Evolutionary conservation across 495 filamentous ascomycete species (phyloP), one percentile per base, ranked within the genome.

Genomic region (Penicillium salamii): DNA sequence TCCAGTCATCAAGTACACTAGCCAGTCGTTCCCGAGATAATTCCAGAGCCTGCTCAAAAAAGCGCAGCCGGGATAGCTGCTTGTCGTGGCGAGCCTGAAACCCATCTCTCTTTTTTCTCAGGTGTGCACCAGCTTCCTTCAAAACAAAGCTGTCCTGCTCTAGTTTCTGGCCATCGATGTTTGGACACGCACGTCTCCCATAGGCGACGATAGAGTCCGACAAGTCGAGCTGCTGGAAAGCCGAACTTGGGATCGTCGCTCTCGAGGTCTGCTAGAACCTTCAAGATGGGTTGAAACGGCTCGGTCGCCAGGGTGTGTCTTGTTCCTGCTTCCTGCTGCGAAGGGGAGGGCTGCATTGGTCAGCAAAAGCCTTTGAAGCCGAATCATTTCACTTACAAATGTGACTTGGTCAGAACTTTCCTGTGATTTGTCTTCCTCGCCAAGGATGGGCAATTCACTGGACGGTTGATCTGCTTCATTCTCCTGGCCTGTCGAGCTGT

Each of bases 31-130:
- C 34, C 19, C 41, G 42, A 19, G 42, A 52, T 18, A 14, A 46
- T 40, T 44, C 29, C 40, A 51, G 32, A 26, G 31, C 40, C 40
- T 44, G 48, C 2, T 51, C 32, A 11, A 51, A 44, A 4, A 51
- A 37, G 15, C 12, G 48, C 40, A 51, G 40, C 26, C 23, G 48
- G n/a, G 48, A 34, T 29, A 43, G 19, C 39, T 51, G 48, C 48
- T 51, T 35, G 20, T 51, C 40, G 41, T 45, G 49, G 33, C 26
- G 49, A 32, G 28, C 13, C 20, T 51, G 41, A 26, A 51, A 33
- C 8, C 33, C 14, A 6, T 50, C 48, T 11, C 48, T 51, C 40
- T 51, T 21, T 33, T 33, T 15, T n/a, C 33, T 45, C 41, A 32
- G 40, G 20, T 52, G 18, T 11, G 21, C 18, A 15, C 21, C 15